Conservation (phyloP, 805 yeast genomes). For the Yamadazyma laniorum region DNA sequence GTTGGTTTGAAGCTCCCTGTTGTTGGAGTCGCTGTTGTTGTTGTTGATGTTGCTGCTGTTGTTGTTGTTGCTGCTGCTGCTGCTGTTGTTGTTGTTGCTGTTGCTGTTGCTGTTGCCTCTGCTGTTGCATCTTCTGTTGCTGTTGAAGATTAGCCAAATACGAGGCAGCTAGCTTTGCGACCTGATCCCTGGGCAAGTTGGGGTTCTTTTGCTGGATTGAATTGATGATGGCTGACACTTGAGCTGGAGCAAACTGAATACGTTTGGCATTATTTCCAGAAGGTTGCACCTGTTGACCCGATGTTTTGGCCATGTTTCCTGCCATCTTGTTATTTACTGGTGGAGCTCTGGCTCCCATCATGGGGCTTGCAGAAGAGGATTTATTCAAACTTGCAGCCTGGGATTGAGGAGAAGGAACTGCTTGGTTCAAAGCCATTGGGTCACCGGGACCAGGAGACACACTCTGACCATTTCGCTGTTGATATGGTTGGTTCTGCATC, state of each 20-base stretch:
- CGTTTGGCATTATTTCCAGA: conserved; percentile 21
- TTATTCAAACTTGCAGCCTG: conserved; percentile 4
- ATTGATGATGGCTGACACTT: conserved; percentile 62
- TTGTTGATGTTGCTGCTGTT: conserved; percentile 15
- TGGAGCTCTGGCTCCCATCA: conserved; percentile 18
- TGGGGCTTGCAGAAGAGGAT: conserved; percentile 6
- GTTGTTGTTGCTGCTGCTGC: conserved; percentile 3
- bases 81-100: conserved; percentile 8
- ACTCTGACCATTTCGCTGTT: conserved; percentile 13
- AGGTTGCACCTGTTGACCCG: conserved; percentile 19
- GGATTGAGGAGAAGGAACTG: not conserved
- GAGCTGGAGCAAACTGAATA: conserved; percentile 54
- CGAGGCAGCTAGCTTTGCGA: conserved; percentile 62
- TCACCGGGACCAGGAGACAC: not conserved
- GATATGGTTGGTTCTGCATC: conserved; percentile 44
- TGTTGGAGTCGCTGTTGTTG: conserved; percentile 10
- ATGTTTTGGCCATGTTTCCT: not conserved
- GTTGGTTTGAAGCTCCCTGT: conserved; percentile 2
- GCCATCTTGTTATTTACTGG: conserved; percentile 8
- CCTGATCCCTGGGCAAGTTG: conserved; percentile 58
- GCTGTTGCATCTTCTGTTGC: conserved; percentile 41
- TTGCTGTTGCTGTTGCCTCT: conserved; percentile 24
- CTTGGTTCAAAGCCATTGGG: not conserved
- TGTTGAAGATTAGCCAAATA: conserved; percentile 59
- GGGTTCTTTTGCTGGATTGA: conserved; percentile 69